Evolutionary conservation across 2,329 filamentous ascomycete species (phyloP).

Genomic region (Alternaria conjuncta): DNA sequence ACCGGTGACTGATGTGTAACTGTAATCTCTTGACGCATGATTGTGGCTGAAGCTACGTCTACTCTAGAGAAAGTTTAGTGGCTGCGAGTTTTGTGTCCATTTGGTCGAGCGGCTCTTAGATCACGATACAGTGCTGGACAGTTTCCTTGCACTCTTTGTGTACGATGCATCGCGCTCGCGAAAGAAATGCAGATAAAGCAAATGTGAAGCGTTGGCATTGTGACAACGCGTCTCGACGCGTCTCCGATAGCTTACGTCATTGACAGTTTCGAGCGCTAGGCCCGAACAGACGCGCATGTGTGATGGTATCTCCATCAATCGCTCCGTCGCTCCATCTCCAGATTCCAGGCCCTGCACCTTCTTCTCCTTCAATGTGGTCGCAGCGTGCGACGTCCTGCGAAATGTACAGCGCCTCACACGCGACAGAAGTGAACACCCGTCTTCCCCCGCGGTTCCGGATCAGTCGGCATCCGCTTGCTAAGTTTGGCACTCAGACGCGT

Average conservation of each 20-base stretch:
- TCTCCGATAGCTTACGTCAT: neutral
- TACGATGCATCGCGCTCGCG: neutral
- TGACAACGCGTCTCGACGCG: neutral
- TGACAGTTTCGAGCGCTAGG: neutral
- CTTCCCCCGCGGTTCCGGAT: conserved; percentile 11
- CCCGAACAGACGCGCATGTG: neutral
- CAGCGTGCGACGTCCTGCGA: neutral
- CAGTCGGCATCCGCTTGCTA: conserved; percentile 22
- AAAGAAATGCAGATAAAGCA: neutral
- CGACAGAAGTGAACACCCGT: neutral
- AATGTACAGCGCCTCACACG: neutral
- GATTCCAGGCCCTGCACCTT: neutral
- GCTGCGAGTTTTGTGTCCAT: neutral
- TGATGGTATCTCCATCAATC: neutral
- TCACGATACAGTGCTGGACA: neutral
- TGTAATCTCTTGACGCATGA: conserved; percentile 27
- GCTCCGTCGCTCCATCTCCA: neutral
- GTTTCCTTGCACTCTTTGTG: neutral
- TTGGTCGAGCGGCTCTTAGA: neutral
- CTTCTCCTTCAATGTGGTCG: neutral
- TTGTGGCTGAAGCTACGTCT: neutral
- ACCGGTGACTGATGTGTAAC: conserved; percentile 28
- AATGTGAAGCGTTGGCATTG: neutral
- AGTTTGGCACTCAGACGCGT: conserved; percentile 10
- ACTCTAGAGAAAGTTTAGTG: neutral